Percentiles rank a stretch among this genome's conserved stretches.
Evolutionary conservation across 2,329 filamentous ascomycete genomes (phyloP).

Genomic region (Trichoderma sp.): DNA sequence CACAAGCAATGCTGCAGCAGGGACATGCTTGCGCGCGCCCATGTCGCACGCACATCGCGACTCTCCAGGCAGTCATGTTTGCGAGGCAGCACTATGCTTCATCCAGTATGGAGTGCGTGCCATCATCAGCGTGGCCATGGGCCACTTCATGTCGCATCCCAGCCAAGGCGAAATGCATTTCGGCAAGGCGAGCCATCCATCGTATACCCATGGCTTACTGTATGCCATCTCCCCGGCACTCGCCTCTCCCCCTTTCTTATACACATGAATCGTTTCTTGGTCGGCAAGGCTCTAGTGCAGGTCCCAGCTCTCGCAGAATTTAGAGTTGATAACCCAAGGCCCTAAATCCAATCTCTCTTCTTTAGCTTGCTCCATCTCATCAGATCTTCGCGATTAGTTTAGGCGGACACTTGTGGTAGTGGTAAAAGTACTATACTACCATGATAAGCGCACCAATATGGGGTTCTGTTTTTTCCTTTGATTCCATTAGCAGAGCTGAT

Average conservation of each 20-base stretch:
- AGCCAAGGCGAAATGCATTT: background rate
- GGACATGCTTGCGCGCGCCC: background rate
- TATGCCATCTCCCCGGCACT: background rate
- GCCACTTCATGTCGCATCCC: background rate
- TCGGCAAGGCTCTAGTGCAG: background rate
- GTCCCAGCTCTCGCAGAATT: background rate
- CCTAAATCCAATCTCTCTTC: background rate
- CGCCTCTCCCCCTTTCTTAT: background rate
- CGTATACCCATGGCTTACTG: background rate
- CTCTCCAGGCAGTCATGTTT: background rate
- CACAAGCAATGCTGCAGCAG: background rate
- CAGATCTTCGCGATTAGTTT: background rate
- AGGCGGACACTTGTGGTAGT: background rate
- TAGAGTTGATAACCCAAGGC: background rate
- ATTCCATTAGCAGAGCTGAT: background rate
- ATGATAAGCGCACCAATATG: background rate
- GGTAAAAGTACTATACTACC: background rate
- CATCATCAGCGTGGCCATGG: background rate
- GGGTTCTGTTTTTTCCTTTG: background rate
- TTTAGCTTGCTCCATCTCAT: conserved; percentile 15
- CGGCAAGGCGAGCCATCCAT: background rate
- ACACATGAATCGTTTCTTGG: background rate
- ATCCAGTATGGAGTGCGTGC: conserved; percentile 18
- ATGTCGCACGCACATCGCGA: background rate
- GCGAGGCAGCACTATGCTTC: background rate